Evolutionary conservation across 805 yeast genomes (phyloP).

Genomic region (Danielia reshetovae): DNA sequence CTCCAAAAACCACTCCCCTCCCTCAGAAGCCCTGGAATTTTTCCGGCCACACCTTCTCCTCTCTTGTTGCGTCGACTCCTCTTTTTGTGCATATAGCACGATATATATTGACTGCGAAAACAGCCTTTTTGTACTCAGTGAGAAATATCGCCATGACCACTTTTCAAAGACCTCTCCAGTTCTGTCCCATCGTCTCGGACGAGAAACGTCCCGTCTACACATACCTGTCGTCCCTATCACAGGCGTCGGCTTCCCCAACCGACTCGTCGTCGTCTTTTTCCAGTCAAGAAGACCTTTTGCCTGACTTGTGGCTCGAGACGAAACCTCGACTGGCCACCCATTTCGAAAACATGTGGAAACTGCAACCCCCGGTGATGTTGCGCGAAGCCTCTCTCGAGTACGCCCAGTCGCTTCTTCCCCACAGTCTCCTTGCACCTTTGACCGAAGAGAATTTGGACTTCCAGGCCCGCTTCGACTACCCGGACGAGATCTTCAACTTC

Average conservation of each 20-base stretch:
- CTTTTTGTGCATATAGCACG: conserved; percentile 9
- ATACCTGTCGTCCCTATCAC: conserved; percentile 2
- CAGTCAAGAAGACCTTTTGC: conserved; percentile 25
- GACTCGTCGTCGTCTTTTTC: conserved; percentile 7
- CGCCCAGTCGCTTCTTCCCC: conserved; percentile 22
- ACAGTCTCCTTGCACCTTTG: conserved; percentile 22
- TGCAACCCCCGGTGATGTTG: conserved; percentile 21
- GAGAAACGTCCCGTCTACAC: conserved; percentile 1
- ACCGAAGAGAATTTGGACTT: conserved; percentile 37
- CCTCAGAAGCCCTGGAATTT: conserved; percentile 1
- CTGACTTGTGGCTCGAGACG: conserved; percentile 31
- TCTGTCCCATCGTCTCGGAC: not conserved
- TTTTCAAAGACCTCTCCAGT: conserved; percentile 1
- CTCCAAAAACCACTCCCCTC: conserved; percentile 7
- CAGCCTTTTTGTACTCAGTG: no score
- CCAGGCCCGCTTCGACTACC: conserved; percentile 7
- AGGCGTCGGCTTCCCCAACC: conserved; percentile 3
- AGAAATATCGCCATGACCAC: not conserved
- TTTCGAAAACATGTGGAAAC: conserved; percentile 17
- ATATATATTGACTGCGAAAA: conserved; percentile 7
- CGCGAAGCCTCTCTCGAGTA: conserved; percentile 21
- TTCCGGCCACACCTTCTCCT: conserved; percentile 11
- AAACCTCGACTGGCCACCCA: conserved; percentile 7
- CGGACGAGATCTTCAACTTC: conserved; percentile 19
- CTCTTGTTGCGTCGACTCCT: conserved; percentile 15